phyloP scores from a whole-genome alignment of 768 basidiomycete genomes.

The Mycena galopus region DNA sequence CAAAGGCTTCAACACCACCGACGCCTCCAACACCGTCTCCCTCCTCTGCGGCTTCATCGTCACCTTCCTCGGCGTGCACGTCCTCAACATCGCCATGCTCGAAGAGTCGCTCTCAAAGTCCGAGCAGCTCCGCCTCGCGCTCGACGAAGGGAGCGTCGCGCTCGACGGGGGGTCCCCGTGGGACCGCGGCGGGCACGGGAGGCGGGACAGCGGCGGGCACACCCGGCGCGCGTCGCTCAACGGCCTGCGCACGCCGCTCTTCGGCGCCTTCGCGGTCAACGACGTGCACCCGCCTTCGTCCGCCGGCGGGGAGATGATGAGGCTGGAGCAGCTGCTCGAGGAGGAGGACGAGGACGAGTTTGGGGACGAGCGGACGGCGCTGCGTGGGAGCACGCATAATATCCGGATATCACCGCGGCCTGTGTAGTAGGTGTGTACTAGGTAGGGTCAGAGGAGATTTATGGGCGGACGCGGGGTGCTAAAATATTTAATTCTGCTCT shows the following conservation, averaged over 20 bases:
- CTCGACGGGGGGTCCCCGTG: conserved; percentile 48
- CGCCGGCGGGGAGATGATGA: conserved; percentile 54
- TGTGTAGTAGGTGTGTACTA: no score
- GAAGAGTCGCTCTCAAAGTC: conserved; percentile 2
- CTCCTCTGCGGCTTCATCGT: conserved; percentile 56
- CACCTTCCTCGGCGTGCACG: conserved; percentile 44
- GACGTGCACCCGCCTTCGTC: conserved; percentile 44
- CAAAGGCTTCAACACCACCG: conserved; percentile 95
- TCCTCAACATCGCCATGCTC: conserved; percentile 35
- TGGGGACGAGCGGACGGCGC: conserved; percentile 11
- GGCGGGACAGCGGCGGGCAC: conserved; percentile 41
- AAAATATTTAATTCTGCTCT: no score
- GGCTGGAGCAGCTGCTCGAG: conserved; percentile 75
- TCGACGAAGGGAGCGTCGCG: background rate
- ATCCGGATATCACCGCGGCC: conserved; percentile 22
- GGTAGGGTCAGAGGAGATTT: no score
- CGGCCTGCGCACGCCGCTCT: conserved; percentile 70
- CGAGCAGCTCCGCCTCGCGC: background rate
- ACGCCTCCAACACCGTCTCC: conserved; percentile 83
- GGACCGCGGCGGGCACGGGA: background rate
- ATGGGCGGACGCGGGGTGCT: no score
- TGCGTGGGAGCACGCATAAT: background rate
- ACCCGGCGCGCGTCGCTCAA: conserved; percentile 60
- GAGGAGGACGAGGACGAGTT: conserved; percentile 38
- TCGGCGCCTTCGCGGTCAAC: conserved; percentile 60